Conservation (phyloP, 805 yeast genomes). For the Candida ponderosae region DNA sequence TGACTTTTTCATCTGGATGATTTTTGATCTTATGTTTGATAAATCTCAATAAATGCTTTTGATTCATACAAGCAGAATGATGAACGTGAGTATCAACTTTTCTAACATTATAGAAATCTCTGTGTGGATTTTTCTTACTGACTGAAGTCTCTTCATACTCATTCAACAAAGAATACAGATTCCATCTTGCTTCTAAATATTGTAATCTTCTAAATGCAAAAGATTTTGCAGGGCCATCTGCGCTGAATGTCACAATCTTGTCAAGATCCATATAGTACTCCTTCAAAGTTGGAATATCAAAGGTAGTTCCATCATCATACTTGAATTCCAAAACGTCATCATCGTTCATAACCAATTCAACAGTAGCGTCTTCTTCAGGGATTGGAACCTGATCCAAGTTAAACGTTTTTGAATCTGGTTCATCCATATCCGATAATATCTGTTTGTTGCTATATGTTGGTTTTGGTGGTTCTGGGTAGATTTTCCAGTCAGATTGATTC, state of each 20-base stretch:
- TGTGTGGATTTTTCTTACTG: slow-evolving; percentile 88
- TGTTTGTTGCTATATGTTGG: slow-evolving; percentile 78
- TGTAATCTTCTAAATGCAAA: slow-evolving; percentile 92
- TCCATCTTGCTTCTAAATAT: slow-evolving; percentile 95
- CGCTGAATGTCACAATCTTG: slow-evolving; percentile 60
- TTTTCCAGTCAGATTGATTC: slow-evolving; percentile 61
- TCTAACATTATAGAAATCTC: slow-evolving; percentile 94
- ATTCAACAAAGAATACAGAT: slow-evolving; percentile 76
- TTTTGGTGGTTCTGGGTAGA: slow-evolving; percentile 91
- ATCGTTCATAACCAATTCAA: slow-evolving; percentile 38
- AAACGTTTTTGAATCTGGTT: slow-evolving; percentile 35
- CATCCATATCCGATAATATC: slow-evolving; percentile 31
- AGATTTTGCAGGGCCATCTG: slow-evolving; percentile 95
- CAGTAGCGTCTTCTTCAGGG: slow-evolving; percentile 39
- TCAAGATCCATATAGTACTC: slow-evolving; percentile 86
- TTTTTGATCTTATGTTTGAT: slow-evolving; percentile 92
- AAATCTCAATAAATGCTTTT: slow-evolving; percentile 88
- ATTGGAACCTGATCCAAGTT: slow-evolving; percentile 33
- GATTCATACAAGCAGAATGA: slow-evolving; percentile 99
- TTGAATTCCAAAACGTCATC: slow-evolving; percentile 66
- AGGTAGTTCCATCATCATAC: slow-evolving; percentile 29
- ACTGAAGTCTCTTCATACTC: slow-evolving; percentile 90
- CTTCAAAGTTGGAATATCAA: slow-evolving; percentile 69
- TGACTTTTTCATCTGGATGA: slow-evolving; percentile 80
- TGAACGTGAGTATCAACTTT: slow-evolving; percentile 98